These are phyloP conservation scores for Trichomonascaceae sp. DNA, from an alignment of 1,139 yeast species.

Conservation along the genomic window DNA sequence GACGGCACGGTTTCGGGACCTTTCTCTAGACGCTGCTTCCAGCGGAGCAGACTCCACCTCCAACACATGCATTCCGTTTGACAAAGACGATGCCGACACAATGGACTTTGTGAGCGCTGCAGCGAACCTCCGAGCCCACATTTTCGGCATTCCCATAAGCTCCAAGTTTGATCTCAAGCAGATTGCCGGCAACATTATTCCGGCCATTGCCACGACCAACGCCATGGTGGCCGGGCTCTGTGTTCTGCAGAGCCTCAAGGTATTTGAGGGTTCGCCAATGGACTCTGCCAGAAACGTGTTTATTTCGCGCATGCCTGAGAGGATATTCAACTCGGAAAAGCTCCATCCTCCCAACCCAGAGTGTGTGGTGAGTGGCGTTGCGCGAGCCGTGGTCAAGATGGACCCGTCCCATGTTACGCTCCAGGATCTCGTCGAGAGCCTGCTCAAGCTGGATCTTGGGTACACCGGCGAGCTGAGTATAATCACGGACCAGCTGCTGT, in stretches of 20 bases:
- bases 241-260: slow-evolving; percentile 54
- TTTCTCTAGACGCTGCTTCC: slow-evolving; percentile 10
- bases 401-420: slow-evolving; percentile 26
- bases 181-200: slow-evolving; percentile 95
- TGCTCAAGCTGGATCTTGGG: slow-evolving; percentile 35
- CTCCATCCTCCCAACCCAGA: slow-evolving; percentile 47
- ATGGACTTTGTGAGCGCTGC: slow-evolving; percentile 80
- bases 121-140: slow-evolving; percentile 63
- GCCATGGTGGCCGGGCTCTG: slow-evolving; percentile 90
- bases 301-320: slow-evolving; percentile 54
- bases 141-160: slow-evolving; percentile 61
- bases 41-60: no score
- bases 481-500: slow-evolving; percentile 51
- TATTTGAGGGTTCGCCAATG: slow-evolving; percentile 24
- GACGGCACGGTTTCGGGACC: slow-evolving; percentile 33
- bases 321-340: slow-evolving; percentile 52
- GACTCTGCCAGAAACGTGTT: slow-evolving; percentile 35
- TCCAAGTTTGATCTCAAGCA: slow-evolving; percentile 82
- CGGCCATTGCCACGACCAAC: slow-evolving; percentile 96
- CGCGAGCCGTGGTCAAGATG: slow-evolving; percentile 36
- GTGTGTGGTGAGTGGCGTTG: slow-evolving; percentile 64
- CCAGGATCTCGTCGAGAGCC: slow-evolving; percentile 32
- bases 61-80: slow-evolving; percentile 33
- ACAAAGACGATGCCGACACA: slow-evolving; percentile 90
- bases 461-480: slow-evolving; percentile 58